Conservation (phyloP, 2,329 filamentous ascomycete species). For the Colletotrichum filicis region DNA sequence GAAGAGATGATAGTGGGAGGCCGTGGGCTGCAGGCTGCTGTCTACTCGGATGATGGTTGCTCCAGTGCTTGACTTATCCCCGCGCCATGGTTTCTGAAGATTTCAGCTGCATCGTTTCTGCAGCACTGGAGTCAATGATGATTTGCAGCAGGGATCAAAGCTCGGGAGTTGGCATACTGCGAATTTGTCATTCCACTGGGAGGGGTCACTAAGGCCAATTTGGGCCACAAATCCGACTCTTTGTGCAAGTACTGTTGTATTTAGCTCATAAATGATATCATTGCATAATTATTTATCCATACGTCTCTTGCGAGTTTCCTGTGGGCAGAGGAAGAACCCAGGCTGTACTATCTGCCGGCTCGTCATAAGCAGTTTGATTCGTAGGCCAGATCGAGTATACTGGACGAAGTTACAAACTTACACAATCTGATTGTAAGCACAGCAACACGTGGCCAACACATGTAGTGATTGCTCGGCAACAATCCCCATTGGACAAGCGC, state of each 20-base stretch:
- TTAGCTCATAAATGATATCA: background rate
- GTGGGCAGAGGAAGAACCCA: background rate
- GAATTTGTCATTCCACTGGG: background rate
- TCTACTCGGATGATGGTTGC: background rate
- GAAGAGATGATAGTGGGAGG: background rate
- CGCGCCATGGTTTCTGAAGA: background rate
- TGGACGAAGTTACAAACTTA: background rate
- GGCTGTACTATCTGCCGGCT: background rate
- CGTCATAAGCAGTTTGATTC: background rate
- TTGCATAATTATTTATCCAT: background rate
- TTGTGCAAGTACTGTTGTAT: background rate
- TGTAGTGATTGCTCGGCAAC: background rate
- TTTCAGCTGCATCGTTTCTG: background rate
- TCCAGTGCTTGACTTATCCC: background rate
- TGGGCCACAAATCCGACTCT: background rate
- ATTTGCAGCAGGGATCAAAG: conserved; percentile 9
- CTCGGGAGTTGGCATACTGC: background rate
- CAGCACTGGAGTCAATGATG: background rate
- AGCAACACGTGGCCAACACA: conserved; percentile 3
- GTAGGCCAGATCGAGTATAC: background rate
- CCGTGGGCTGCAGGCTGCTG: background rate
- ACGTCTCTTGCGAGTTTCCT: background rate
- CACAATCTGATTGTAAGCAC: conserved; percentile 10
- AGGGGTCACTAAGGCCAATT: background rate
- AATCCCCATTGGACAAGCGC: conserved; percentile 1